Conservation (phyloP, 2,329 filamentous ascomycete genomes). For the Aspergillus sp. region DNA sequence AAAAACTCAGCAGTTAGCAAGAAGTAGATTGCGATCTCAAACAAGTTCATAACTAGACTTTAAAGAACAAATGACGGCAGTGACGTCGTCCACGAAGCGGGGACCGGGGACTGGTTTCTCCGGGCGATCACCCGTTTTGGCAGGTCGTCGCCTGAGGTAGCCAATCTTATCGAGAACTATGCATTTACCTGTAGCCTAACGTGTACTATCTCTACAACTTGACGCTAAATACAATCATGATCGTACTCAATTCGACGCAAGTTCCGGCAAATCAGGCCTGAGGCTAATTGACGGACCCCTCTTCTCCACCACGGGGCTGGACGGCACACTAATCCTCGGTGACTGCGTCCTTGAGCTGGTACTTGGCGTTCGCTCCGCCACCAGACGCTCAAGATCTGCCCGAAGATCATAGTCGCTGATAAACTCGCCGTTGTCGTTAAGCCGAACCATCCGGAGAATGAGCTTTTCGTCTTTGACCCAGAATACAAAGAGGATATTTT, state of each 20-base stretch:
- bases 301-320: conserved; percentile 8
- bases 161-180: background rate
- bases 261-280: conserved; percentile 13
- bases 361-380: conserved; percentile 8
- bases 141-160: background rate
- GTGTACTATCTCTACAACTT: no score
- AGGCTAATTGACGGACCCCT: conserved; percentile 6
- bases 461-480: conserved; percentile 17
- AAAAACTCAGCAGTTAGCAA: no score
- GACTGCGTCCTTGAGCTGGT: conserved; percentile 9
- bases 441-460: conserved; percentile 23
- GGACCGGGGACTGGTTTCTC: background rate
- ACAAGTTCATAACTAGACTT: no score
- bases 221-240: background rate
- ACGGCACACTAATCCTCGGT: conserved; percentile 10
- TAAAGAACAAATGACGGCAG: no score
- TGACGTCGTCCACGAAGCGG: background rate
- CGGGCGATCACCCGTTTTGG: conserved; percentile 1
- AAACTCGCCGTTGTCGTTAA: conserved; percentile 16
- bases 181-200: background rate
- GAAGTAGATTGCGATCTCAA: no score
- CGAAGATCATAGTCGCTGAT: conserved; percentile 27
- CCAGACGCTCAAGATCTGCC: conserved; percentile 25
- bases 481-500: conserved; percentile 12
- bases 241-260: conserved; percentile 5